phyloP scores from a whole-genome alignment of 257 asterid species.

The Ehretia macrophylla region DNA sequence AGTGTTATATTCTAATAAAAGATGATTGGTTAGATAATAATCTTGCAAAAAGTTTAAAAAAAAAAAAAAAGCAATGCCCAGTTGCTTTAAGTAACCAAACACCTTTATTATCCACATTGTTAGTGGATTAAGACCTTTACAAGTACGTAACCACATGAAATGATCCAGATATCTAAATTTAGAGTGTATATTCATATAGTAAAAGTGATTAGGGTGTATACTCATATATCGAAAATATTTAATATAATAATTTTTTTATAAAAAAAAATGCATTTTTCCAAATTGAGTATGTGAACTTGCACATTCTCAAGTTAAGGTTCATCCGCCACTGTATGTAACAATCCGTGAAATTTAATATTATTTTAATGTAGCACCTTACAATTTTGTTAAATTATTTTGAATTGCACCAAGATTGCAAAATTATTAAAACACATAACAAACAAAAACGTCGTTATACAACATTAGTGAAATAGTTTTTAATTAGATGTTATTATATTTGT shows the following conservation, averaged over 20 bases:
- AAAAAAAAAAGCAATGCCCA: slow-evolving; percentile 7
- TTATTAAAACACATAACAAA: slow-evolving; percentile 2
- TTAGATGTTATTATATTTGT: not conserved
- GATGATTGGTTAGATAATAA: not conserved
- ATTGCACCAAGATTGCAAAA: slow-evolving; percentile 11
- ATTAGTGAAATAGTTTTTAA: not conserved
- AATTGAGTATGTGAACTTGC: too few relatives aligned
- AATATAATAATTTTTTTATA: too few relatives aligned
- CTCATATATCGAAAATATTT: too few relatives aligned
- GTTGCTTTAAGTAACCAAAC: slow-evolving; percentile 24
- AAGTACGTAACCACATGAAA: slow-evolving; percentile 20
- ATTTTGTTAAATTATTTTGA: not conserved
- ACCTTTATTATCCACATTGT: slow-evolving; percentile 29
- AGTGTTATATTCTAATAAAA: too few relatives aligned
- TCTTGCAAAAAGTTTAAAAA: not conserved
- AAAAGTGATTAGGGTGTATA: too few relatives aligned
- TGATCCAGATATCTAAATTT: too few relatives aligned
- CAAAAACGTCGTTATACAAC: slow-evolving; percentile 9
- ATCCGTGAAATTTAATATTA: slow-evolving; percentile 15
- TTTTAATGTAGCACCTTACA: slow-evolving; percentile 5
- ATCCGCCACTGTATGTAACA: too few relatives aligned
- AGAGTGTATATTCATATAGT: too few relatives aligned
- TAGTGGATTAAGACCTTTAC: slow-evolving; percentile 23
- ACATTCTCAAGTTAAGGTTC: too few relatives aligned
- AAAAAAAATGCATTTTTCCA: too few relatives aligned